These are phyloP conservation scores for Fennellomyces sp. DNA, from an alignment of 371 early-diverging fungal genomes.

Conservation along the genomic window DNA sequence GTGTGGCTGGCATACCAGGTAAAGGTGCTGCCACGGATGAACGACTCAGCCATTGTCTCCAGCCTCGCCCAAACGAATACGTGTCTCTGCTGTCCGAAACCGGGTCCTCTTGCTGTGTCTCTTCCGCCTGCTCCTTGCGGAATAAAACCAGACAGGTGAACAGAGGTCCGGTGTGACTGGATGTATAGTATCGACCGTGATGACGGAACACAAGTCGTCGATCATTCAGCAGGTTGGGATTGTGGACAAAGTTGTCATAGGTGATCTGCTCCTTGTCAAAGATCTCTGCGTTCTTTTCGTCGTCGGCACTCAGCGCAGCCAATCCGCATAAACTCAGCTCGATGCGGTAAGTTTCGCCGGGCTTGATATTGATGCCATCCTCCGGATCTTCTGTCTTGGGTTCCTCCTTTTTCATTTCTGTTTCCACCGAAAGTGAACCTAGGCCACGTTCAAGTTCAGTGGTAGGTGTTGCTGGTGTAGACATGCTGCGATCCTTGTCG, in stretches of 20 bases:
- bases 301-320: constrained; percentile 39
- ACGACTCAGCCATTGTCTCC: constrained; percentile 58
- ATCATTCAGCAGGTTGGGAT: constrained; percentile 69
- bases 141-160: constrained; percentile 59
- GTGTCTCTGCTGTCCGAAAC: constrained; percentile 46
- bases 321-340: constrained; percentile 64
- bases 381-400: background rate
- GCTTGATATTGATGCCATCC: constrained; percentile 10
- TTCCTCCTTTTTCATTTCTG: background rate
- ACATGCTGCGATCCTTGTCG: background rate
- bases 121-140: constrained; percentile 23
- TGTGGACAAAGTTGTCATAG: constrained; percentile 66
- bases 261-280: constrained; percentile 66
- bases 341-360: constrained; percentile 45
- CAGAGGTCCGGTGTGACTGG: constrained; percentile 50
- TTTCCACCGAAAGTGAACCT: background rate
- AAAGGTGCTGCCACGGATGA: constrained; percentile 42
- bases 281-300: constrained; percentile 53
- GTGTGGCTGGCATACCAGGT: background rate
- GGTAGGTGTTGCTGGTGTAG: background rate
- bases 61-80: constrained; percentile 48
- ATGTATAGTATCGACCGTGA: constrained; percentile 55
- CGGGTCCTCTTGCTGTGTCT: constrained; percentile 3
- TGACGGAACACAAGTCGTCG: constrained; percentile 71
- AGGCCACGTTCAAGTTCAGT: background rate